A percentile compares a stretch with the other conserved stretches of the same genome.
Evolutionary conservation across 73 alveolate genomes (phyloP).

Genomic region (Paramecium sexaurelia): DNA sequence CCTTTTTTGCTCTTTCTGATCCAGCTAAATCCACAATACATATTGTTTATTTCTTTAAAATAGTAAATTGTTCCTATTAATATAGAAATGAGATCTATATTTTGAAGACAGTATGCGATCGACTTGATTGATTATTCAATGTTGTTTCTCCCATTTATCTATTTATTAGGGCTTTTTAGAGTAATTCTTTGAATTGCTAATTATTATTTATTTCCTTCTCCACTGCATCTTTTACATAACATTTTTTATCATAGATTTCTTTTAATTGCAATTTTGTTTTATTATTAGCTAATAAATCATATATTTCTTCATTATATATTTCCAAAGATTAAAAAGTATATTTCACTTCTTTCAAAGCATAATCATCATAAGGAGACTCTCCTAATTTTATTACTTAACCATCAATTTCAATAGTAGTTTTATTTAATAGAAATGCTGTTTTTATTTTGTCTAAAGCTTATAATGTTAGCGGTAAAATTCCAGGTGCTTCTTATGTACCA

Average conservation of each 20-base stretch:
- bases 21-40: constrained; percentile 1
- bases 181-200: constrained; percentile 53
- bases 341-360: constrained; percentile 31
- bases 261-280: constrained; percentile 76
- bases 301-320: constrained; percentile 82
- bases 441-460: constrained; percentile 62
- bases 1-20: constrained; percentile 80
- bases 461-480: constrained; percentile 76
- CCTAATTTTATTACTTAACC: neutral
- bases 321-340: constrained; percentile 66
- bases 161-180: constrained; percentile 74
- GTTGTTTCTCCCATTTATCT: constrained; percentile 73
- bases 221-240: constrained; percentile 74
- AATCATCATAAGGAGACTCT: neutral
- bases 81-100: constrained; percentile 67
- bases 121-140: constrained; percentile 75
- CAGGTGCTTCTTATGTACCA: constrained; percentile 79
- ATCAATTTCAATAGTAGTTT: neutral
- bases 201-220: constrained; percentile 63
- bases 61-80: constrained; percentile 76
- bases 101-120: constrained; percentile 83
- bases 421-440: neutral
- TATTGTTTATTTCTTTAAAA: neutral
- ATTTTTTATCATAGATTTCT: constrained; percentile 77
- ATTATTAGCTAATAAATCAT: constrained; percentile 72